Percentiles rank a stretch among this genome's conserved stretches.
phyloP scores from a whole-genome alignment of 2,329 filamentous ascomycete genomes.

The Clonostachys solani region DNA sequence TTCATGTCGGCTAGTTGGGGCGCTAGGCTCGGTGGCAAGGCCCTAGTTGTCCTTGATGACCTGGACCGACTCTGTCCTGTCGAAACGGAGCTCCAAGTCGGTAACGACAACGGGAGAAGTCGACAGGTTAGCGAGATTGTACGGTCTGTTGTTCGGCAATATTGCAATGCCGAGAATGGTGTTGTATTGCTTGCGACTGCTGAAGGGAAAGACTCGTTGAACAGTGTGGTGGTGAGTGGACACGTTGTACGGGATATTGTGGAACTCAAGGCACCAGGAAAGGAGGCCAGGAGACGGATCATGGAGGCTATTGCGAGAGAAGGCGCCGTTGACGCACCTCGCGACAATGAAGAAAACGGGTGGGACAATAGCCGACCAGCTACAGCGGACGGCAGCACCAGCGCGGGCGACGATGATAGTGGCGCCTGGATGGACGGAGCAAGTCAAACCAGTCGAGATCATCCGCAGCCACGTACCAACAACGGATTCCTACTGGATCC shows the following conservation, averaged over 20 bases:
- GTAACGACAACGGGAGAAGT: slow-evolving; percentile 89
- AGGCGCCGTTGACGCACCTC: slow-evolving; percentile 33
- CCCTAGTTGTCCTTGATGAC: slow-evolving; percentile 87
- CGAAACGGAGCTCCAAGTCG: slow-evolving; percentile 91
- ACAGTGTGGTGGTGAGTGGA: slow-evolving; percentile 84
- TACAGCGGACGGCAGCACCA: slow-evolving; percentile 48
- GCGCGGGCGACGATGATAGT: slow-evolving; percentile 41
- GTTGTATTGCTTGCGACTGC: slow-evolving; percentile 88
- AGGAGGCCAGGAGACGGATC: slow-evolving; percentile 80
- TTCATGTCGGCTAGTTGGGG: slow-evolving; percentile 93
- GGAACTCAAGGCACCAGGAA: slow-evolving; percentile 84
- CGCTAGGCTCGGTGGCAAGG: slow-evolving; percentile 76
- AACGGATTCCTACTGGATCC: slow-evolving; percentile 66
- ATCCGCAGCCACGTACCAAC: slow-evolving; percentile 14
- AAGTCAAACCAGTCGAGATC: slow-evolving; percentile 46
- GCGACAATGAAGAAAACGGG: slow-evolving; percentile 9
- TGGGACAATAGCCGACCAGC: slow-evolving; percentile 47
- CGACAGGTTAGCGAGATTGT: slow-evolving; percentile 89
- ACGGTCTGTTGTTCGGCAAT: slow-evolving; percentile 76
- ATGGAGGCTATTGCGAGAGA: slow-evolving; percentile 72
- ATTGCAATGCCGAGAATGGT: slow-evolving; percentile 73
- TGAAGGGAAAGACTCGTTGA: slow-evolving; percentile 87
- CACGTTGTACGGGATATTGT: slow-evolving; percentile 92
- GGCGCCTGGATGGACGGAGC: slow-evolving; percentile 72
- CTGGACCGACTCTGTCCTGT: slow-evolving; percentile 88